Conservation (phyloP, 148 eudicot genomes). For the Cornus florida region DNA sequence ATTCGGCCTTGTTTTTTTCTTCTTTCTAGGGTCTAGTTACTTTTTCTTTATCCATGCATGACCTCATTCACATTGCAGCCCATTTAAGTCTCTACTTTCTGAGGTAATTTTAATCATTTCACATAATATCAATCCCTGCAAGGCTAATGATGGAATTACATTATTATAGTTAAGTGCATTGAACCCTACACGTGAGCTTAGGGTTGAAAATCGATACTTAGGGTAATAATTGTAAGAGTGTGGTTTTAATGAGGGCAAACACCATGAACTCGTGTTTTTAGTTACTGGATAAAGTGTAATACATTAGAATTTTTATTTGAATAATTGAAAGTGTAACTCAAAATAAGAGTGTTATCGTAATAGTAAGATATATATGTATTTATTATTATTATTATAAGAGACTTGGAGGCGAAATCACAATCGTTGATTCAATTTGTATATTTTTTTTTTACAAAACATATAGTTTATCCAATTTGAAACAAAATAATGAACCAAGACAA, state of each 20-base stretch:
- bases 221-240: background rate
- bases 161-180: conserved; percentile 38
- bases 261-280: too few species aligned
- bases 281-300: too few species aligned
- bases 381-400: background rate
- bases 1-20: background rate
- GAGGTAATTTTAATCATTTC: conserved; percentile 53
- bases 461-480: too few species aligned
- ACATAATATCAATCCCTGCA: conserved; percentile 58
- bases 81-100: conserved; percentile 18
- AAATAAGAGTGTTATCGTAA: too few species aligned
- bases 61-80: conserved; percentile 15
- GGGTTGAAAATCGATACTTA: conserved; percentile 20
- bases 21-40: background rate
- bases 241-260: too few species aligned
- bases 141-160: conserved; percentile 54
- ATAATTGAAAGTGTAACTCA: too few species aligned
- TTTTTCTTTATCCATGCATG: conserved; percentile 19
- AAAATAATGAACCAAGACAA: too few species aligned
- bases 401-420: background rate
- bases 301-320: too few species aligned
- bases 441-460: too few species aligned
- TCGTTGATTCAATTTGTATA: too few species aligned
- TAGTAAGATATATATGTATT: too few species aligned
- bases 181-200: conserved; percentile 57